Conservation (phyloP, 768 basidiomycete genomes). For the Tulasnella sp. region DNA sequence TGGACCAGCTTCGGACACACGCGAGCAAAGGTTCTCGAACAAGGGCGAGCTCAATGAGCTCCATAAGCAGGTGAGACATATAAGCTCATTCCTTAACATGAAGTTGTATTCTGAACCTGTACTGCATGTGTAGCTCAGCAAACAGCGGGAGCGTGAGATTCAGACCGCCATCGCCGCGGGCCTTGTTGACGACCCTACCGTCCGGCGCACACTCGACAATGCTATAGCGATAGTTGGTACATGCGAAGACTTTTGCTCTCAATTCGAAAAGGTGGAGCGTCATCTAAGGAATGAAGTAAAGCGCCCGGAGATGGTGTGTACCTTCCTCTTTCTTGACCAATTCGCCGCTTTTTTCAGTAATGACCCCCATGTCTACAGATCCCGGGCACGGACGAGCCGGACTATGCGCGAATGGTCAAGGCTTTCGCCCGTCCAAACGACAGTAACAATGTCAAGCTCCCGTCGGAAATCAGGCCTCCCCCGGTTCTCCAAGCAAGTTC, state of each 20-base stretch:
- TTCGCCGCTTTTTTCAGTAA: too few species aligned
- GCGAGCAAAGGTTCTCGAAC: not conserved
- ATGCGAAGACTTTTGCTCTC: conserved; percentile 88
- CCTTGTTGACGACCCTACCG: conserved; percentile 77
- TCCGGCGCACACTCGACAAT: conserved; percentile 70
- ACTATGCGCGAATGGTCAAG: conserved; percentile 84
- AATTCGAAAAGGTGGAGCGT: conserved; percentile 82
- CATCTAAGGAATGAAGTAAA: conserved; percentile 83
- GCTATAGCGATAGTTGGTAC: conserved; percentile 91
- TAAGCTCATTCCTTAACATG: not conserved
- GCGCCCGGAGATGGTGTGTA: conserved; percentile 71
- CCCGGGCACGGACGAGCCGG: conserved; percentile 57
- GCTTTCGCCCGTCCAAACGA: conserved; percentile 85
- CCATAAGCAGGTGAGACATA: not conserved
- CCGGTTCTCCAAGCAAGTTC: conserved; percentile 55
- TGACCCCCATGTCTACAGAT: conserved; percentile 31
- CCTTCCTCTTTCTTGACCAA: not conserved
- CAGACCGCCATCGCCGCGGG: conserved; percentile 69
- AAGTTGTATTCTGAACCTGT: not conserved
- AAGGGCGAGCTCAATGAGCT: not conserved
- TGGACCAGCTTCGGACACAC: not conserved
- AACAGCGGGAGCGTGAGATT: conserved; percentile 58
- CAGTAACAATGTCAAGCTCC: conserved; percentile 73
- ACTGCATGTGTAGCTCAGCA: conserved; percentile 42
- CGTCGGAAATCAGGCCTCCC: conserved; percentile 87